Evolutionary conservation across 2,329 filamentous ascomycete species (phyloP).

Genomic region (Lasiodiplodia hormozganensis): DNA sequence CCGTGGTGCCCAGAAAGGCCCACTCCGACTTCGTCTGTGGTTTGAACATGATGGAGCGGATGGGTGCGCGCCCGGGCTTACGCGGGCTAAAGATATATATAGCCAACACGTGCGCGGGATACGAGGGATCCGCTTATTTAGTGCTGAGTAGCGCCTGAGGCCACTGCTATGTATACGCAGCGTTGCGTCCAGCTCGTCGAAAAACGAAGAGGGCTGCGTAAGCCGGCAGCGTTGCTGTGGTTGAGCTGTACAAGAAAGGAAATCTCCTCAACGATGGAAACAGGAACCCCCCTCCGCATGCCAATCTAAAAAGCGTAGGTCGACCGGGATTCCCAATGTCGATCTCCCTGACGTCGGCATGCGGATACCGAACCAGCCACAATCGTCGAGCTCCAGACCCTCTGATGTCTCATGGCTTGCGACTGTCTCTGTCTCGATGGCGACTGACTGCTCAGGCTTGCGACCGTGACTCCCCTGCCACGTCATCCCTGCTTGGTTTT

Average conservation of each 20-base stretch:
- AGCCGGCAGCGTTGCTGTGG: not conserved
- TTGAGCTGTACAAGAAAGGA: not conserved
- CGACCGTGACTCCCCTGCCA: not conserved
- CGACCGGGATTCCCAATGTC: not conserved
- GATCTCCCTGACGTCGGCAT: not conserved
- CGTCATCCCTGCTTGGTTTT: not conserved
- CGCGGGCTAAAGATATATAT: conserved; percentile 18
- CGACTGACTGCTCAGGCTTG: not conserved
- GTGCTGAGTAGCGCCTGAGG: conserved; percentile 9
- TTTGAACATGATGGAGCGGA: conserved; percentile 10
- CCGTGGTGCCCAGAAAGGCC: conserved; percentile 33
- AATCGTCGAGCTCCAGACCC: not conserved
- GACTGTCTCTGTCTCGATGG: not conserved
- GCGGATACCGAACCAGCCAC: not conserved
- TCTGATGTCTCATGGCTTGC: not conserved
- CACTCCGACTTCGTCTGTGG: conserved; percentile 19
- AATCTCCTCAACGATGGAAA: not conserved
- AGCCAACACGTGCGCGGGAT: conserved; percentile 15
- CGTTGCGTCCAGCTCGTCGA: not conserved
- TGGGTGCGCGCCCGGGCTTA: not conserved
- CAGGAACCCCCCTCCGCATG: not conserved
- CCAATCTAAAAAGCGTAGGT: not conserved
- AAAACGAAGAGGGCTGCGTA: not conserved
- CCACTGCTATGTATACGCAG: not conserved
- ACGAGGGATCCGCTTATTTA: conserved; percentile 18